Conservation (phyloP, 768 basidiomycete genomes). For the Agrocybe chaxingu region DNA sequence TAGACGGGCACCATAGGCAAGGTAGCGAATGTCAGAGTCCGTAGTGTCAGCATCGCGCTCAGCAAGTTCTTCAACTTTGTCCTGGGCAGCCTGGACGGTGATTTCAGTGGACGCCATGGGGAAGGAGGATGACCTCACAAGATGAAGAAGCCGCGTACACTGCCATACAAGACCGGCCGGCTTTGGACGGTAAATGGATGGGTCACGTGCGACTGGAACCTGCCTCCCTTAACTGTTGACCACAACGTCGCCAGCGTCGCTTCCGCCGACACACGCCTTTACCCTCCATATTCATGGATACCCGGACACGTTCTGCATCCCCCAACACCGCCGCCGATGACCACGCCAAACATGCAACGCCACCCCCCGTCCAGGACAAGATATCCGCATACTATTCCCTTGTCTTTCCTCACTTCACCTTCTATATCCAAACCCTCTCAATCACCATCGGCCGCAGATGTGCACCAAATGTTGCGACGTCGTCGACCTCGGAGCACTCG, state of each 20-base stretch:
- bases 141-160: slow-evolving; percentile 3
- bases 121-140: slow-evolving; percentile 2
- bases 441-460: slow-evolving; percentile 93
- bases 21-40: slow-evolving; percentile 66
- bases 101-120: slow-evolving; percentile 32
- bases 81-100: slow-evolving; percentile 37
- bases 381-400: slow-evolving; percentile 93
- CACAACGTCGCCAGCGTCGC: slow-evolving; percentile 23
- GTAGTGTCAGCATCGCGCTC: slow-evolving; percentile 63
- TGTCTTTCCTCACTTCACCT: slow-evolving; percentile 91
- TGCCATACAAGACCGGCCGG: slow-evolving; percentile 2
- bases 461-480: slow-evolving; percentile 50
- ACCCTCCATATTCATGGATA: slow-evolving; percentile 33
- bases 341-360: slow-evolving; percentile 23
- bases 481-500: slow-evolving; percentile 53
- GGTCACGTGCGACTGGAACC: slow-evolving; percentile 25
- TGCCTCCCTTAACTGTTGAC: slow-evolving; percentile 23
- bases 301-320: slow-evolving; percentile 38
- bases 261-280: slow-evolving; percentile 20
- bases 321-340: slow-evolving; percentile 23
- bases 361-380: slow-evolving; percentile 57
- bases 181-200: slow-evolving; percentile 11
- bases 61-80: slow-evolving; percentile 54
- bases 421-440: slow-evolving; percentile 93
- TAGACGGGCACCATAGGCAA: slow-evolving; percentile 77